Base-by-base conservation (phyloP, 2,329 filamentous ascomycete genomes). In the Aulographum hederae region DNA sequence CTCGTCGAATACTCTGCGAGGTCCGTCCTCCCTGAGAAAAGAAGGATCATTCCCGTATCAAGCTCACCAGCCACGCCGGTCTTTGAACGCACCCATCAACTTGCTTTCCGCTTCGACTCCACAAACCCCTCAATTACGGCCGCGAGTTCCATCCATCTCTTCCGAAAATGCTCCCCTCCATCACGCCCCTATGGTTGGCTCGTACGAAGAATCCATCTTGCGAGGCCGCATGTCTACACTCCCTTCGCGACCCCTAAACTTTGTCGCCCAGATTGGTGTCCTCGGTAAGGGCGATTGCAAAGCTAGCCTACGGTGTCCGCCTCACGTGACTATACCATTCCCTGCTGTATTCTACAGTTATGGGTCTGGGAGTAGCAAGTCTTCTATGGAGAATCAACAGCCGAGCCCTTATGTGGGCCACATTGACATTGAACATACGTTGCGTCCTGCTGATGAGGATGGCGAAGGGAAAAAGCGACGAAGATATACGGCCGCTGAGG, bases 331-430 rank as follows among this genome's bases (percentile, higher is more conserved):
- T 0, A 61, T 98, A 3, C 77, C 82, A 0, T 95, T 95, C 44
- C 81, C 84, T 2, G 89, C 86, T 2, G 86, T 95, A 1, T 98
- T 94, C 46, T 98, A 95, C 58, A 92, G 78, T 54, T 94, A 94
- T 50, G 70, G 72, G 14, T 74, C 8, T 17, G 34, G 28, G 25
- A 19, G 14, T 15, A 8, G 29, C 8, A 20, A 31, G 10, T n/a
- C n/a, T n/a, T n/a, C n/a, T n/a, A 28, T 71, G 18, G 63, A 65
- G 3, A 76, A 85, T 34, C 84, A 94, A 44, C 85, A 81, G 3
- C 89, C 86, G 3, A 95, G 86, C 47, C 89, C 89, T 0, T 98
- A 98, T 47, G 89, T 95, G 11, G 89, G 89, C 4, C 71, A 85
- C 40, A 76, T 98, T 32, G 86, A 95, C 47, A 58, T 98, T 15